Evolutionary conservation across 495 filamentous ascomycete species (phyloP), one percentile per base, ranked within the genome.

Genomic region (Aspergillus mulundensis): DNA sequence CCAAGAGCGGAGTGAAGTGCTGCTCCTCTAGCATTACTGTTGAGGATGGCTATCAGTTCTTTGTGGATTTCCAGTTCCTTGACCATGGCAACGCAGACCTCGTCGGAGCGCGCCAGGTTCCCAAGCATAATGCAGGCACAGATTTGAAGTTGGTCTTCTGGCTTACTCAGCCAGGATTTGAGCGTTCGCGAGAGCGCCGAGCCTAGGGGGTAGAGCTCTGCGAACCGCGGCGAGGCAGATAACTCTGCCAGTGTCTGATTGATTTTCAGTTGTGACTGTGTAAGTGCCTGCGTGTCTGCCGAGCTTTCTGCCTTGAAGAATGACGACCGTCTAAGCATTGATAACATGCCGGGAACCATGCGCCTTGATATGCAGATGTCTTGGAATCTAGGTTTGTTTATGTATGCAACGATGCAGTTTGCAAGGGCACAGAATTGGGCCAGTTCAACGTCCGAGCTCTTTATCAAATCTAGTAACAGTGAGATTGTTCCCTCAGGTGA

Each of bases 81-180:
- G 5, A 88, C 80, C 51, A 92, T 81, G 36, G 75, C 57, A 21
- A 65, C 67, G 63, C 84, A 87, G 12, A 82, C 70, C 44, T 77
- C 79, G 60, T 91, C 87, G 1, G 86, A 87, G 56, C 87, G 83
- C 40, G 84, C 81, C n/a, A 92, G 61, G 62, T 93, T 94, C 19
- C 89, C 89, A 6, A 92, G 79, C 56, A 87, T 80, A 16, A 92
- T 72, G 63, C 88, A 92, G 15, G 87, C 84, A 28, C 85, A 86
- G n/a, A 86, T 80, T 59, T 86, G 86, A 1, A 91, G 77, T 44
- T 87, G 77, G 4, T 79, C 70, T 44, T 84, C 75, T 0, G 65
- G 64, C 28, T 66, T 67, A 24, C 64, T 53, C 14, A 86, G 66
- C 82, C 82, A 86, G 12, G 70, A 65, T 32, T 75, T 74, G n/a